A percentile compares a stretch with the other conserved stretches of the same genome.
These are phyloP conservation scores for Agroathelia rolfsii DNA, from an alignment of 1,284 basidiomycete genomes.

Conservation along the genomic window DNA sequence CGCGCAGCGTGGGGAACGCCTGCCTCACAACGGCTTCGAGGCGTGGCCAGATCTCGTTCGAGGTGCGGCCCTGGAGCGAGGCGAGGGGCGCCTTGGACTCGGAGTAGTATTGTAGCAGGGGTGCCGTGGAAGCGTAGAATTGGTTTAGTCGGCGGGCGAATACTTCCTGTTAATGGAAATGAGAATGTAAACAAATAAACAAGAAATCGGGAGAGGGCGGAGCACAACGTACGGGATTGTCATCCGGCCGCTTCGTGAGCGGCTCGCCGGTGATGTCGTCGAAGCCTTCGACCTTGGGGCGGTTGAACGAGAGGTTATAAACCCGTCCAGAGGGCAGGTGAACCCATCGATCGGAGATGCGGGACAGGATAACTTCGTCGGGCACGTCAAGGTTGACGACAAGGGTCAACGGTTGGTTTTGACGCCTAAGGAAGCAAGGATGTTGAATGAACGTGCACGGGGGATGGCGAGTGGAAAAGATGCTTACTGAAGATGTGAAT, in stretches of 20 bases:
- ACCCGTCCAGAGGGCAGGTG: conserved; percentile 89
- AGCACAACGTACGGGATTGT: conserved; percentile 66
- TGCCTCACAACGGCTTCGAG: conserved; percentile 52
- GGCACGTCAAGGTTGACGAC: conserved; percentile 90
- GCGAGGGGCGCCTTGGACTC: conserved; percentile 49
- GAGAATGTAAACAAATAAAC: conserved; percentile 6
- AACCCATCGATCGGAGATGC: conserved; percentile 92
- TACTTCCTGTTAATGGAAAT: conserved; percentile 46
- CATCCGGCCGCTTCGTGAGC: conserved; percentile 83
- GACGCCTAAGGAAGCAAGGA: conserved; percentile 29
- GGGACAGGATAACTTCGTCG: conserved; percentile 79
- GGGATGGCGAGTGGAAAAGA: conserved; percentile 6
- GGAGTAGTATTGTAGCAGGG: conserved; percentile 74
- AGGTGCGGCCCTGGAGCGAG: conserved; percentile 73
- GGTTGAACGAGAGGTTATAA: conserved; percentile 90
- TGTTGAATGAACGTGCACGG: conserved; percentile 1
- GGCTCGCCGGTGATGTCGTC: conserved; percentile 94
- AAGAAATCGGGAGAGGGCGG: conserved; percentile 6
- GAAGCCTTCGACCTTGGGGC: conserved; percentile 74
- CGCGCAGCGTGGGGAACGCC: conserved; percentile 47
- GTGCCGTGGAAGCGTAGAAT: conserved; percentile 85
- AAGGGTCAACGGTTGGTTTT: conserved; percentile 63
- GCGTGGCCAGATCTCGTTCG: conserved; percentile 89
- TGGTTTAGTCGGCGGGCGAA: conserved; percentile 74
- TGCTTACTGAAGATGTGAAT: conserved; percentile 58